phyloP scores from a whole-genome alignment of 306 rosid species.

The Canavalia ensiformis region DNA sequence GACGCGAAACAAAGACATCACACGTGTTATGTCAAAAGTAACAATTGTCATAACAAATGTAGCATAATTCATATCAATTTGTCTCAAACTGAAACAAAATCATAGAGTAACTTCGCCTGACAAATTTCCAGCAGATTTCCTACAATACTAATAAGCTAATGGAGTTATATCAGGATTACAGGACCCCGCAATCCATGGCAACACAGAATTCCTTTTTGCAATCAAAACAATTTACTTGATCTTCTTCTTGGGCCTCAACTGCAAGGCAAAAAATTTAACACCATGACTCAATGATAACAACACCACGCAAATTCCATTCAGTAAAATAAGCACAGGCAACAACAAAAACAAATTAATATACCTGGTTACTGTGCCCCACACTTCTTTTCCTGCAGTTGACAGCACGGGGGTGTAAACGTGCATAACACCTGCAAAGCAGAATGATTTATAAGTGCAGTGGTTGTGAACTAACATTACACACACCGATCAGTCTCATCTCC shows the following conservation, averaged over 20 bases:
- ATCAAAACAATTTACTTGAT: constrained; percentile 73
- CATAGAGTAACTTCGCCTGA: background rate
- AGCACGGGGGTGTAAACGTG: constrained; percentile 98
- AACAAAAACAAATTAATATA: background rate
- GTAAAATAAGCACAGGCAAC: background rate
- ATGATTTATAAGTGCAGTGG: background rate
- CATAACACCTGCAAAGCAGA: constrained; percentile 79
- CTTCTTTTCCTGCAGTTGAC: constrained; percentile 99
- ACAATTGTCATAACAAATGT: constrained; percentile 33
- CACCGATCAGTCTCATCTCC: background rate
- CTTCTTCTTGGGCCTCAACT: constrained; percentile 99
- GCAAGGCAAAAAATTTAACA: constrained; percentile 46
- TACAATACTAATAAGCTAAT: constrained; percentile 39
- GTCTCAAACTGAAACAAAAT: constrained; percentile 40
- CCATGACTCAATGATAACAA: background rate
- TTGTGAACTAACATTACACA: background rate
- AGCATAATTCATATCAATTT: constrained; percentile 9
- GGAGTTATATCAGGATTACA: constrained; percentile 31
- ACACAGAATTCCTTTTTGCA: constrained; percentile 8
- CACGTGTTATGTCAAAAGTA: constrained; percentile 12
- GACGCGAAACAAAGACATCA: background rate
- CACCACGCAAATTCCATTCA: background rate
- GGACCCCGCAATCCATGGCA: constrained; percentile 42
- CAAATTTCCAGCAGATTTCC: constrained; percentile 32
- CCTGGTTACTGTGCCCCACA: constrained; percentile 99